Evolutionary conservation across 2,329 filamentous ascomycete genomes (phyloP).

Genomic region (Paramyrothecium sp.): DNA sequence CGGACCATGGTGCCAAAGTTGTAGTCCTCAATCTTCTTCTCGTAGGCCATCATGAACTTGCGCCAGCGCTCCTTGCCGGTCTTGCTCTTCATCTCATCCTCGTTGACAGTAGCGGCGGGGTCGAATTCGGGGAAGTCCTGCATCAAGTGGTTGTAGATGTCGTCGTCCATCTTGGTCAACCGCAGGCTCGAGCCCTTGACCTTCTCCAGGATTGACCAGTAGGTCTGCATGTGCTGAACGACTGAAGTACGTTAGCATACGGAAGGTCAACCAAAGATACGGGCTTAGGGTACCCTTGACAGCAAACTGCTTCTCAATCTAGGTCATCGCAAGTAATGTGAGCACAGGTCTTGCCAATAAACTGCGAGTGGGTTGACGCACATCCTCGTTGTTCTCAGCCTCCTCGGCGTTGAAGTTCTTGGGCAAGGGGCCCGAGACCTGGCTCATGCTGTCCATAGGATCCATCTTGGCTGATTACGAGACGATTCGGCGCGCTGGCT

Average conservation of each 20-base stretch:
- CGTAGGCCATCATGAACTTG: constrained; percentile 89
- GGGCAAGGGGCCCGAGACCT: constrained; percentile 34
- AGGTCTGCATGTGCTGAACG: constrained; percentile 94
- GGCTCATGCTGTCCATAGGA: constrained; percentile 35
- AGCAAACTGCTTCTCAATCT: constrained; percentile 99
- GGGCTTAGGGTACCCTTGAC: constrained; percentile 74
- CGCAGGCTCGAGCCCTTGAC: constrained; percentile 85
- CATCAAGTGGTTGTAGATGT: constrained; percentile 88
- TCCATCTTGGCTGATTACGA: constrained; percentile 26
- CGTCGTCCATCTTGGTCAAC: constrained; percentile 91
- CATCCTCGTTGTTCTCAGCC: constrained; percentile 54
- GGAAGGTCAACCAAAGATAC: not conserved
- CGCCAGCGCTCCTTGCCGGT: constrained; percentile 91
- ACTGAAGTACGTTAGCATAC: constrained; percentile 39
- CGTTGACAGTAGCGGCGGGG: constrained; percentile 74
- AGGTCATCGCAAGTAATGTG: not conserved
- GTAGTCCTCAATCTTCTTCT: constrained; percentile 94
- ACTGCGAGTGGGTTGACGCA: constrained; percentile 31
- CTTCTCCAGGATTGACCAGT: constrained; percentile 93
- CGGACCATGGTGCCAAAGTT: constrained; percentile 97
- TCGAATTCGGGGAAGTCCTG: constrained; percentile 92
- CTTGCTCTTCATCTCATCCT: constrained; percentile 98
- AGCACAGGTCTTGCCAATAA: constrained; percentile 3
- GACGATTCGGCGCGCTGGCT: not conserved
- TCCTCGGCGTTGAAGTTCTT: constrained; percentile 59